These are phyloP conservation scores for Polyplosphaeria fusca DNA, from an alignment of 495 filamentous ascomycete species.

Conservation along the genomic window DNA sequence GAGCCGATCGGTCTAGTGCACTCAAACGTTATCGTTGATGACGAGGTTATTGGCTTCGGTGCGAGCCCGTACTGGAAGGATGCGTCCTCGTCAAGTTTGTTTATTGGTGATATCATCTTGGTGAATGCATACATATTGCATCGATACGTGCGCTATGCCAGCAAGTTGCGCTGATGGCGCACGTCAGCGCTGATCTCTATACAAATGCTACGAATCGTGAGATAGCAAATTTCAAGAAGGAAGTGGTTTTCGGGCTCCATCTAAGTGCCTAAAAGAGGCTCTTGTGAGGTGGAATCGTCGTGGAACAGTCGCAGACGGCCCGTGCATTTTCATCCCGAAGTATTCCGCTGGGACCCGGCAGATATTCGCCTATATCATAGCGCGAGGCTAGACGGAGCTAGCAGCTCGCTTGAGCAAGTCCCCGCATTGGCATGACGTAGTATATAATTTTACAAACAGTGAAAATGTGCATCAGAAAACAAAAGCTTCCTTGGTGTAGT, in stretches of 20 bases:
- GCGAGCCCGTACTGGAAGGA: too few relatives aligned
- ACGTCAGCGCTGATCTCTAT: neutral
- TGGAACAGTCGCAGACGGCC: too few relatives aligned
- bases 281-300: too few relatives aligned
- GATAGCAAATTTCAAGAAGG: neutral
- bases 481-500: conserved; percentile 23
- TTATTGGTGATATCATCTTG: too few relatives aligned
- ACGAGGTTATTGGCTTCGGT: too few relatives aligned
- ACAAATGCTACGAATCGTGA: neutral
- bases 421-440: neutral
- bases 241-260: neutral
- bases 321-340: too few relatives aligned
- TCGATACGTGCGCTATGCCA: neutral
- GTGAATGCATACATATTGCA: neutral
- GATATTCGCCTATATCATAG: neutral
- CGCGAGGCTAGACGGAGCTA: neutral
- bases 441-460: neutral
- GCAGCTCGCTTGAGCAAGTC: neutral
- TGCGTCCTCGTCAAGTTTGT: too few relatives aligned
- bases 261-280: neutral
- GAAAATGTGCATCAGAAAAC: neutral
- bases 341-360: too few relatives aligned
- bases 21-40: too few relatives aligned
- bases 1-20: too few relatives aligned
- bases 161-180: neutral